Evolutionary conservation across 805 yeast species (phyloP), one percentile per base, ranked within the genome.

Genomic region (Lipomyces sp.): DNA sequence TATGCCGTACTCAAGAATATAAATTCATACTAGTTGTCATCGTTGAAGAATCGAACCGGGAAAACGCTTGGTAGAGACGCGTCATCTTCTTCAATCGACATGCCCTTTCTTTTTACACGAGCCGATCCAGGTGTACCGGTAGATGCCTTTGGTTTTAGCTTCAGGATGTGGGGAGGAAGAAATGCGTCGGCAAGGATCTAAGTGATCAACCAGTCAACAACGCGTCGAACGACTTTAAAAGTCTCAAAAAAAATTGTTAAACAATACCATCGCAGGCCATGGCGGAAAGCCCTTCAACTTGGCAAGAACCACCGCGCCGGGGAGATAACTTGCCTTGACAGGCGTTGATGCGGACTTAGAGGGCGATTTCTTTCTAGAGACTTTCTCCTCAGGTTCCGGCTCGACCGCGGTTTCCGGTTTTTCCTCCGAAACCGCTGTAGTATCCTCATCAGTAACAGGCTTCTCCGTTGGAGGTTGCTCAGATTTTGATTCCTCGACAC

Each of bases 241-340:
- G n/a, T 53, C 42, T 24, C 32, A 33, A 30, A 42, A 29, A n/a
- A 34, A n/a, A 24, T 45, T 45, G 29, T 29, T 3, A 32, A 24
- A 18, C 4, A 69, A 10, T 61, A 90, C 86, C 86, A 90, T 87
- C 2, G 93, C 92, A 0, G 97, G 97, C 97, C 97, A 91, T 53
- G 93, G 89, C 2, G 96, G 90, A 75, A 87, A 91, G 7, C 96
- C 96, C 74, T 90, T 91, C 58, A 91, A 86, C 76, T 91, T 91
- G 6, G 95, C 95, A 32, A 91, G 80, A 0, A 91, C 90, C 4
- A 86, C 77, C 34, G 81, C 77, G 3, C 88, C 87, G 1, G 87
- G 84, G 34, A 78, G 79, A 66, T 74, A 81, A 13, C 60, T 13
- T 18, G 60, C 39, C 30, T 15, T 32, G 37, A 4, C 7, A 18